Evolutionary conservation across 1,139 yeast species (phyloP).

Genomic region (Candida tetrigidarum): DNA sequence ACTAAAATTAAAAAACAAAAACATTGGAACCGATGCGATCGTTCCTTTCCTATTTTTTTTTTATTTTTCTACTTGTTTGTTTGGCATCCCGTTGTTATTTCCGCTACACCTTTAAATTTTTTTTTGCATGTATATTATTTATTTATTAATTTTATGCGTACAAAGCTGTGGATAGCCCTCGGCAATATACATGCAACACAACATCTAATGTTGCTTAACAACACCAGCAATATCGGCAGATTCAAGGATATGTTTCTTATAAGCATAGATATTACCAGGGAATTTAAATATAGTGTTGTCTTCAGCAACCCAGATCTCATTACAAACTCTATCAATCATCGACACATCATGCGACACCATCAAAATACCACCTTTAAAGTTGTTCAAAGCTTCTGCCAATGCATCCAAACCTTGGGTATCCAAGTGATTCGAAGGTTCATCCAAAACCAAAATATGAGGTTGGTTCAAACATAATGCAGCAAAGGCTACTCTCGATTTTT

Average conservation of each 20-base stretch:
- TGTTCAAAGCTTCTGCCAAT: constrained; percentile 81
- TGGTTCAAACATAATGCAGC: constrained; percentile 89
- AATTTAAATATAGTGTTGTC: constrained; percentile 77
- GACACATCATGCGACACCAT: constrained; percentile 99
- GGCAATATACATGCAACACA: no score
- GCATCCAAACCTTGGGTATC: constrained; percentile 99
- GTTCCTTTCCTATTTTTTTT: not conserved
- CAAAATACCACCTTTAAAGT: constrained; percentile 92
- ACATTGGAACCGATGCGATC: constrained; percentile 2
- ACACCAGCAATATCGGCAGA: constrained; percentile 87
- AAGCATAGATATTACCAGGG: constrained; percentile 83
- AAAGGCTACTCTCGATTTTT: constrained; percentile 96
- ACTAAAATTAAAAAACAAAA: not conserved
- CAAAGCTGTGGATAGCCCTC: no score
- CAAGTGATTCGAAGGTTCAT: constrained; percentile 98
- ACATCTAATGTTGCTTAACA: constrained; percentile 77
- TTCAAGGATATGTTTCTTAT: constrained; percentile 83
- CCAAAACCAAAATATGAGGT: constrained; percentile 92
- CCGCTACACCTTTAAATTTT: not conserved
- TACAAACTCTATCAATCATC: constrained; percentile 85
- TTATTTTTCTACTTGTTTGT: not conserved
- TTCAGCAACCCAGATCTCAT: constrained; percentile 95
- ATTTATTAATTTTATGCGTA: no score
- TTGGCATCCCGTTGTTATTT: not conserved
- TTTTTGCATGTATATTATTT: not conserved